These are phyloP conservation scores for Citrus reticulata DNA, from an alignment of 345 rosid species.

Conservation along the genomic window DNA sequence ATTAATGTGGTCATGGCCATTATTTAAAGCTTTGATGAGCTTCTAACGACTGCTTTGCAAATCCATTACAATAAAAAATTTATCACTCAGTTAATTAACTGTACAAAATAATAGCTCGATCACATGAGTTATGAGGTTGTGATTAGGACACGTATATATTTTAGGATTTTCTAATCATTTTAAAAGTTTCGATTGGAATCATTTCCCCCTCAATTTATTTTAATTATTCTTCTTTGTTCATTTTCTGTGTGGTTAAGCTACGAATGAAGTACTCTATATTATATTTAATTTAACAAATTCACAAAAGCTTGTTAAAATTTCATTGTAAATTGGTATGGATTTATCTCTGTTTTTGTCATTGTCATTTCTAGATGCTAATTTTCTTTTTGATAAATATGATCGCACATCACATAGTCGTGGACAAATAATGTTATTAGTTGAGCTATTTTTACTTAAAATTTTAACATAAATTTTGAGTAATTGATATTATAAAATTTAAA, in stretches of 20 bases:
- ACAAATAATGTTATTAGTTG: too few species aligned
- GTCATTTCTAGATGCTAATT: too few species aligned
- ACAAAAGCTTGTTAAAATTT: neutral
- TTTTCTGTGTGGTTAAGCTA: neutral
- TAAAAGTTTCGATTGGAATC: neutral
- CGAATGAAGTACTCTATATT: neutral
- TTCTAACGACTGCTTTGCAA: neutral
- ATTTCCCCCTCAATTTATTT: neutral
- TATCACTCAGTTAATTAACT: neutral
- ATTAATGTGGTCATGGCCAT: neutral
- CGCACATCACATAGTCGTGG: too few species aligned
- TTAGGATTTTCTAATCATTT: neutral
- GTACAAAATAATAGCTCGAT: neutral
- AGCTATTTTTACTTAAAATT: too few species aligned
- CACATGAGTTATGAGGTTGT: neutral
- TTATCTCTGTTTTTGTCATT: too few species aligned
- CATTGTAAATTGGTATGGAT: neutral
- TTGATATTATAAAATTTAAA: too few species aligned
- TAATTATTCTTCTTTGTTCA: neutral
- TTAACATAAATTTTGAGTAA: too few species aligned
- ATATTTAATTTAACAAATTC: neutral
- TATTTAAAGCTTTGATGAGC: neutral
- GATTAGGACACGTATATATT: neutral
- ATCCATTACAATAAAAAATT: neutral
- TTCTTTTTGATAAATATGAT: too few species aligned